These are phyloP conservation scores for Westerdykella sp. DNA, from an alignment of 2,329 filamentous ascomycete genomes.

Conservation along the genomic window DNA sequence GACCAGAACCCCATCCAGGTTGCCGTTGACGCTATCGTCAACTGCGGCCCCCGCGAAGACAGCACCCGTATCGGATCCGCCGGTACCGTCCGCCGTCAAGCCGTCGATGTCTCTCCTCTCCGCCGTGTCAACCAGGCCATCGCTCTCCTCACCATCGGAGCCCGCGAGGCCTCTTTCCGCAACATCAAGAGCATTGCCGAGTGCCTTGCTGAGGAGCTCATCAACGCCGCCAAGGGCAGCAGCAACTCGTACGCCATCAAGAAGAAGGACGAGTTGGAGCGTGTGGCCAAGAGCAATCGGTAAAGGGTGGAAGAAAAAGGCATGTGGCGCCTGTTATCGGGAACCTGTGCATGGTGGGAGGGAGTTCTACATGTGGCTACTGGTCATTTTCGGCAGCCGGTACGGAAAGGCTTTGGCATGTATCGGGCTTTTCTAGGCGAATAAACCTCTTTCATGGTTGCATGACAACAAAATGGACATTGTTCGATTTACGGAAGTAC, in stretches of 20 bases:
- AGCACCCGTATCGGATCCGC: constrained; percentile 98
- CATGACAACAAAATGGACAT: constrained; percentile 35
- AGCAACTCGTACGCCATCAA: constrained; percentile 99
- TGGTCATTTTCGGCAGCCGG: constrained; percentile 22
- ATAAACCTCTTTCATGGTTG: constrained; percentile 37
- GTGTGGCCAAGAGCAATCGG: constrained; percentile 99
- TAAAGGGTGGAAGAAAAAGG: constrained; percentile 54
- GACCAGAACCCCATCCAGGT: constrained; percentile 99
- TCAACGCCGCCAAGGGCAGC: constrained; percentile 99
- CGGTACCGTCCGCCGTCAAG: constrained; percentile 99
- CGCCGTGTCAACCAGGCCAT: constrained; percentile 99
- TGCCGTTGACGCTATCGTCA: constrained; percentile 98
- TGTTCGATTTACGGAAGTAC: constrained; percentile 17
- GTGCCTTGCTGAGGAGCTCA: constrained; percentile 99
- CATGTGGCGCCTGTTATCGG: constrained; percentile 9
- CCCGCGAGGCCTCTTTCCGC: constrained; percentile 97
- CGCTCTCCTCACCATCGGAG: constrained; percentile 96
- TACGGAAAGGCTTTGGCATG: constrained; percentile 32
- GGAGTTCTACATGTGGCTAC: constrained; percentile 32
- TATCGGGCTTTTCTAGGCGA: constrained; percentile 34
- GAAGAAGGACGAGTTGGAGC: constrained; percentile 99
- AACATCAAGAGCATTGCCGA: constrained; percentile 99
- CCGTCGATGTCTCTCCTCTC: constrained; percentile 99
- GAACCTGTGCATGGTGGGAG: constrained; percentile 22
- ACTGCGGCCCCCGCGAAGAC: constrained; percentile 99